These are phyloP conservation scores for Lasiodiplodia citricola DNA, from an alignment of 2,329 filamentous ascomycete species.

Conservation along the genomic window DNA sequence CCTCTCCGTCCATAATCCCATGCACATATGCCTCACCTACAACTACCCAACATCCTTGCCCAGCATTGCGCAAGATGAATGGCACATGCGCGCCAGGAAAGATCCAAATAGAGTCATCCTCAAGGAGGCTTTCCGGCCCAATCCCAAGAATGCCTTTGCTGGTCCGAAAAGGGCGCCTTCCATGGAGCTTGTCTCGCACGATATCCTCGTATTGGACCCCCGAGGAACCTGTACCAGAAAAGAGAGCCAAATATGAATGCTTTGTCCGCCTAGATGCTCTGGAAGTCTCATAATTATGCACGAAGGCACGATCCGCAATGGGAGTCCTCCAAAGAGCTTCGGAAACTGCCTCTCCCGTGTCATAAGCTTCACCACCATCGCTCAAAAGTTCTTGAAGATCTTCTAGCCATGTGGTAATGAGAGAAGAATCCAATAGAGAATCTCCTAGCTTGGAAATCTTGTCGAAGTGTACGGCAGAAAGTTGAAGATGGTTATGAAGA, in stretches of 20 bases:
- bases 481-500: background rate
- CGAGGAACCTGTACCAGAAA: background rate
- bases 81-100: background rate
- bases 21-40: constrained; percentile 1
- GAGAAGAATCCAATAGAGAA: fast-evolving
- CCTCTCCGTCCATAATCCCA: background rate
- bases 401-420: background rate
- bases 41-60: background rate
- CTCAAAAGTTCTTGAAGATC: background rate
- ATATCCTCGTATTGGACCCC: background rate
- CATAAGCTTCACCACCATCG: background rate
- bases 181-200: background rate
- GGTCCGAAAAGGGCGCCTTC: background rate
- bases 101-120: background rate
- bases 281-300: constrained; percentile 2
- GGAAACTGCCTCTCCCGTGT: background rate
- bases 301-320: background rate
- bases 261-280: background rate
- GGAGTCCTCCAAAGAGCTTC: constrained; percentile 1
- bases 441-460: background rate
- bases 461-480: background rate
- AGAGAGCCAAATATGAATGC: background rate
- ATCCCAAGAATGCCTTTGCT: background rate
- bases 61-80: background rate
- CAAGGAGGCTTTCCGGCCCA: background rate